phyloP scores from a whole-genome alignment of 129 eudicot genomes.

The Erigeron canadensis region DNA sequence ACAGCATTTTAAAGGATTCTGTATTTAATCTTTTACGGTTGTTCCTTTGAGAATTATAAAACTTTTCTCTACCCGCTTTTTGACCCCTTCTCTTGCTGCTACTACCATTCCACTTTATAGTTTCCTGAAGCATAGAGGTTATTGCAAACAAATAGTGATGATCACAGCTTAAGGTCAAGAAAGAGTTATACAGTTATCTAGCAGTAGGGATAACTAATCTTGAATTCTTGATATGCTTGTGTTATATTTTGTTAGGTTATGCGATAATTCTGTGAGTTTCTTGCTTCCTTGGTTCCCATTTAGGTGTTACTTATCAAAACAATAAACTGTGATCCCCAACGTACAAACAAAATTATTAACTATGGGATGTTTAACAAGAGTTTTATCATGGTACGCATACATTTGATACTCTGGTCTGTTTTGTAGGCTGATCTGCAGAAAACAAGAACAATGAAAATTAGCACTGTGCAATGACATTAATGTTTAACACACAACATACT shows the following conservation, averaged over 20 bases:
- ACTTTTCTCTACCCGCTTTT: constrained; percentile 55
- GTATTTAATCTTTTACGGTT: constrained; percentile 32
- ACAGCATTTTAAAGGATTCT: constrained; percentile 34
- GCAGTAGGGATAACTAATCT: neutral
- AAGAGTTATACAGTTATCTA: neutral
- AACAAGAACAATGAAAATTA: constrained; percentile 26
- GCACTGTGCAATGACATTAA: constrained; percentile 14
- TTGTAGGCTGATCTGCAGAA: constrained; percentile 54
- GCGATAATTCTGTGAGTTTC: neutral
- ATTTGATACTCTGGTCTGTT: constrained; percentile 40
- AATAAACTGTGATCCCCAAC: neutral
- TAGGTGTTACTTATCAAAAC: neutral
- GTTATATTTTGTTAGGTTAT: constrained; percentile 9
- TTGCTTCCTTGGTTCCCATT: constrained; percentile 5
- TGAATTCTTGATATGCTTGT: neutral
- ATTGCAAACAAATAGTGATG: neutral
- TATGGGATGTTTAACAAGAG: neutral
- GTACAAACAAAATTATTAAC: neutral
- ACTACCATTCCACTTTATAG: constrained; percentile 57
- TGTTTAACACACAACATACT: neutral
- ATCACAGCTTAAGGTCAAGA: neutral
- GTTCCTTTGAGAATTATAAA: constrained; percentile 34
- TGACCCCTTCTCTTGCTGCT: constrained; percentile 77
- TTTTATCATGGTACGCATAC: constrained; percentile 36
- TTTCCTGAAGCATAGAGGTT: constrained; percentile 44